These are phyloP conservation scores for Suhomyces yuchorum DNA, from an alignment of 1,139 yeast species.

Conservation along the genomic window DNA sequence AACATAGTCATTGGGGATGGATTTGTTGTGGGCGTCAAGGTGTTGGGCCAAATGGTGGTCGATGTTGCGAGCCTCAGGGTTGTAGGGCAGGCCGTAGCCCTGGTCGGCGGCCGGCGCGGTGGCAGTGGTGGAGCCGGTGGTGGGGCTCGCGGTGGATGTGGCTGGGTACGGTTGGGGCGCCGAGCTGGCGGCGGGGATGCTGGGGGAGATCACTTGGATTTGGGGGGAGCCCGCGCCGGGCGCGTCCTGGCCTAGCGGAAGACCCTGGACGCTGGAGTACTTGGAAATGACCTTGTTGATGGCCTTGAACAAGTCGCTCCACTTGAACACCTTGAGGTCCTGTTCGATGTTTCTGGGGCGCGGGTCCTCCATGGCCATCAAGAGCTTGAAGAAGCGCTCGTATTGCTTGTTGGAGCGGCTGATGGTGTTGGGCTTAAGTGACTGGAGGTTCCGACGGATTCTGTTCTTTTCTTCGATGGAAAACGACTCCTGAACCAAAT, in stretches of 20 bases:
- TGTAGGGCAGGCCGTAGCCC: neutral
- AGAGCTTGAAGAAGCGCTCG: slow-evolving; percentile 53
- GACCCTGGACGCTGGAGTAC: slow-evolving; percentile 35
- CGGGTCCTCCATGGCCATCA: slow-evolving; percentile 68
- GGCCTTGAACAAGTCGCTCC: slow-evolving; percentile 59
- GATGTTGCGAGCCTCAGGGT: neutral
- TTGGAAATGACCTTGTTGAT: slow-evolving; percentile 63
- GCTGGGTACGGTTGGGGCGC: neutral
- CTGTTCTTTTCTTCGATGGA: slow-evolving; percentile 71
- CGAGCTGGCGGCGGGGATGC: neutral
- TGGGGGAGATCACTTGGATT: neutral
- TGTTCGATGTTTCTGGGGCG: slow-evolving; percentile 74
- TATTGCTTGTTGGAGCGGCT: slow-evolving; percentile 50
- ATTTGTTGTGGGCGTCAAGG: neutral
- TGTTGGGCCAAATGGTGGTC: neutral
- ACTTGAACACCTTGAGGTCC: slow-evolving; percentile 67
- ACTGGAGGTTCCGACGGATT: slow-evolving; percentile 67
- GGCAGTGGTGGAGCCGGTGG: neutral
- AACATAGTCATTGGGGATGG: neutral
- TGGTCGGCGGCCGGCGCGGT: neutral
- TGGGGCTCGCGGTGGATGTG: neutral
- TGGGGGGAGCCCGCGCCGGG: neutral
- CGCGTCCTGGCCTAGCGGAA: neutral
- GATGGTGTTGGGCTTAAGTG: slow-evolving; percentile 63
- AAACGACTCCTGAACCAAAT: slow-evolving; percentile 57